Evolutionary conservation across 2,329 filamentous ascomycete species (phyloP).

Genomic region (Fusarium sp.): DNA sequence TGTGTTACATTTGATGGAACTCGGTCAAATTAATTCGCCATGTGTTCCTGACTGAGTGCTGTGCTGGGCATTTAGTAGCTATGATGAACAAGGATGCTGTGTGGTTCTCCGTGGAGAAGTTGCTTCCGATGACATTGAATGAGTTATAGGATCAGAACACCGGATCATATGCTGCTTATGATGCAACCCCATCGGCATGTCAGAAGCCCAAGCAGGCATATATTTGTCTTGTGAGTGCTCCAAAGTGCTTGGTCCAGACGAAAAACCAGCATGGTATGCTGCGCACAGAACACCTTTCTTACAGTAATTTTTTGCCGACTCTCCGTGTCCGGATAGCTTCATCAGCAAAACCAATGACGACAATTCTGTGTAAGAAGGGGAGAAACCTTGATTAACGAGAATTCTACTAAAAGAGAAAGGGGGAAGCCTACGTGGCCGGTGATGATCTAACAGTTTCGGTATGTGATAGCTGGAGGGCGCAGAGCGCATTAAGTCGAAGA

Average conservation of each 20-base stretch:
- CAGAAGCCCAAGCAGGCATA: not conserved
- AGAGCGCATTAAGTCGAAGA: too few relatives aligned
- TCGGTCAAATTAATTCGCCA: not conserved
- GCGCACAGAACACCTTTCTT: too few relatives aligned
- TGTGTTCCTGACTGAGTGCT: not conserved
- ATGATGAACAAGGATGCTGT: not conserved
- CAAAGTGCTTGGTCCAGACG: not conserved
- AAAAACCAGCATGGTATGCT: not conserved
- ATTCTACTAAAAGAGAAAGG: too few relatives aligned
- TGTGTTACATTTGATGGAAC: constrained; percentile 2
- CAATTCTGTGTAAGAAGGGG: too few relatives aligned
- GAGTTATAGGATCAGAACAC: not conserved
- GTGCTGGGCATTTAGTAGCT: not conserved
- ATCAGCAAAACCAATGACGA: too few relatives aligned
- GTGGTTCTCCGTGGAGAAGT: not conserved
- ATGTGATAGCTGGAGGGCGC: too few relatives aligned
- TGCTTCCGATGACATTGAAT: not conserved
- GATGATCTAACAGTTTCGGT: too few relatives aligned
- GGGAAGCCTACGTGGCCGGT: too few relatives aligned
- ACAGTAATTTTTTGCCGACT: too few relatives aligned
- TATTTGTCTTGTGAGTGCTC: not conserved
- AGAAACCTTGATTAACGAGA: too few relatives aligned
- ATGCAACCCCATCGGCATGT: constrained; percentile 12
- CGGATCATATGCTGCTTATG: not conserved
- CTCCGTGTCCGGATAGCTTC: too few relatives aligned